Evolutionary conservation across 192 early-diverging fungal species (phyloP).

Genomic region (Backusella mclennaniae): DNA sequence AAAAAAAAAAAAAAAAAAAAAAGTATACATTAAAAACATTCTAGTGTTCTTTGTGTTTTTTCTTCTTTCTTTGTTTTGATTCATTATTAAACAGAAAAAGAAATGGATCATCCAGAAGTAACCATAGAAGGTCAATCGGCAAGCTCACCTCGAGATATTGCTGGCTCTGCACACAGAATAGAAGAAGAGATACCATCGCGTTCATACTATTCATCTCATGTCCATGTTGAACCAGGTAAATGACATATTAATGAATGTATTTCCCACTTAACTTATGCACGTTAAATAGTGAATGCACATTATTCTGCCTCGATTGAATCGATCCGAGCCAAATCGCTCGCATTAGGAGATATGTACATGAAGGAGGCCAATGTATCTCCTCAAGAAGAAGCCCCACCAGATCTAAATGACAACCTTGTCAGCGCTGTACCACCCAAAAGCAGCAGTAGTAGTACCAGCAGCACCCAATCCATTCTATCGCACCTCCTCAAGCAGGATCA

Average conservation of each 20-base stretch:
- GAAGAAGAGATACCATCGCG: conserved; percentile 33
- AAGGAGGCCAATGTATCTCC: conserved; percentile 3
- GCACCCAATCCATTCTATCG: conserved; percentile 21
- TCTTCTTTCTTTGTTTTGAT: background rate
- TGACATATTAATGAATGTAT: background rate
- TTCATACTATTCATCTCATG: conserved; percentile 38
- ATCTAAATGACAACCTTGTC: background rate
- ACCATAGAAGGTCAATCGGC: background rate
- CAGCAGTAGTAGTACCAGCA: background rate
- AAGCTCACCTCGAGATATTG: conserved; percentile 17
- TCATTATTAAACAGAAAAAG: background rate
- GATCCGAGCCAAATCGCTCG: conserved; percentile 40
- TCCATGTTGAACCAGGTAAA: conserved; percentile 25
- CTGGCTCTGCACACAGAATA: background rate
- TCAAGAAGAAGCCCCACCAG: background rate
- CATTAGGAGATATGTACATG: conserved; percentile 31
- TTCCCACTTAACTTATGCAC: background rate
- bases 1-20: background rate
- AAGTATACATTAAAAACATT: background rate
- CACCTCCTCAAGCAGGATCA: conserved; percentile 11
- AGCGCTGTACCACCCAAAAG: background rate
- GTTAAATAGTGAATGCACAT: conserved; percentile 12
- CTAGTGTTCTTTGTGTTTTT: background rate
- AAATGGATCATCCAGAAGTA: background rate
- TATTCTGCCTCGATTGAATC: conserved; percentile 42